Conservation (phyloP, 805 yeast species). For the Sugiyamaella smithiae region DNA sequence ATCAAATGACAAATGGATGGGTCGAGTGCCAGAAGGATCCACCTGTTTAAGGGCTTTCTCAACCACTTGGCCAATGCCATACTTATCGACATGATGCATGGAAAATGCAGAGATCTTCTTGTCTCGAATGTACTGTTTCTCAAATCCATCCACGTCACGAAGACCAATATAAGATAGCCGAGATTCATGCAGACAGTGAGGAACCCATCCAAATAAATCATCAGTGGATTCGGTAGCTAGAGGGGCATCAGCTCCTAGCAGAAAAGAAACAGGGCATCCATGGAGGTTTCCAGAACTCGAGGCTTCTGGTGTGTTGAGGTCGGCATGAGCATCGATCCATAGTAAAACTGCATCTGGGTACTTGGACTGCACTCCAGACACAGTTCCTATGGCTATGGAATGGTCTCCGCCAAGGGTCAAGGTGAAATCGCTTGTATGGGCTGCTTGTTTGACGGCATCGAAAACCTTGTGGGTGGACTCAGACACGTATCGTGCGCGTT, state of each 20-base stretch:
- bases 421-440: conserved; percentile 55
- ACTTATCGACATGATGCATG: conserved; percentile 94
- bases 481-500: conserved; percentile 76
- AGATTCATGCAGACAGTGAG: conserved; percentile 57
- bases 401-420: conserved; percentile 96
- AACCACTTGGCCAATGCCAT: conserved; percentile 86
- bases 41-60: conserved; percentile 83
- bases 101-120: conserved; percentile 78
- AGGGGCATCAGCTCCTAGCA: conserved; percentile 61
- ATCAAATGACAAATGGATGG: conserved; percentile 89
- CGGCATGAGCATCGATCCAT: conserved; percentile 99
- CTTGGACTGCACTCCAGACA: conserved; percentile 72
- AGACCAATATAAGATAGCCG: conserved; percentile 90
- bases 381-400: conserved; percentile 91
- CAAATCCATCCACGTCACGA: conserved; percentile 89
- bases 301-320: conserved; percentile 82
- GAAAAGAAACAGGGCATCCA: conserved; percentile 93
- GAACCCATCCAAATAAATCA: conserved; percentile 77
- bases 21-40: conserved; percentile 67
- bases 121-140: conserved; percentile 68
- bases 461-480: conserved; percentile 64
- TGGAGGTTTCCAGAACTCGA: conserved; percentile 89
- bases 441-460: conserved; percentile 53
- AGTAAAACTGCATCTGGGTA: conserved; percentile 85
- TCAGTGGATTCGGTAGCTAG: conserved; percentile 46